Base-by-base conservation (phyloP, 2,329 filamentous ascomycete genomes). In the Ustulina deusta region DNA sequence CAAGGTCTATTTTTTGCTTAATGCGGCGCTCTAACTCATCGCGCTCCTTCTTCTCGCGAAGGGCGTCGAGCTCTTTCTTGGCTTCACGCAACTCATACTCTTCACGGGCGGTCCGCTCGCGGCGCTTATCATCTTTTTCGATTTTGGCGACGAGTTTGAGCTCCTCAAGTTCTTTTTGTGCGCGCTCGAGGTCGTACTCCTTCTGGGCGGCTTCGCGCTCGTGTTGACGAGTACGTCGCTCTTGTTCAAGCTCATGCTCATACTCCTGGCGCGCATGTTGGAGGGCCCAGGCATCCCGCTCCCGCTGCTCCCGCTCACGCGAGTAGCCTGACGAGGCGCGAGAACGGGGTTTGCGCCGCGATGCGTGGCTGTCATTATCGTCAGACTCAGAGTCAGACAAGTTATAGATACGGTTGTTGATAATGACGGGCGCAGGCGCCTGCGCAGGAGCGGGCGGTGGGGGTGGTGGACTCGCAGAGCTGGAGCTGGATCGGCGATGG, bases 361-460 rank as follows among this genome's bases (percentile, higher is more conserved):
- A 77, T 32, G 81, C 80, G 17, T 36, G 69, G 36, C 48, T 56
- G 2, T 81, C 80, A 40, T 85, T 84, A 5, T 81, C 84, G 22
- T 83, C 84, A 9, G 75, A 78, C 6, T 76, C 74, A 0, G 74
- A 72, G 65, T 80, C 76, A 17, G 74, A 78, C 59, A 82, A 72
- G 67, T 85, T 84, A 72, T 85, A 84, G 65, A 86, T 84, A 64
- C 81, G 81, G 75, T 88, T 89, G 74, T 88, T 87, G 75, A 89
- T 88, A 60, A 89, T 84, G 55, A 89, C 81, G 0, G 86, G 85
- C 22, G 66, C 62, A 5, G 76, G 71, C 17, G 79, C 77, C 20
- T 48, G 65, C 20, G 58, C 54, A 22, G 74, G 77, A 10, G 63
- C 38, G 9, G 75, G 76, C 6, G 78, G 73, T 38, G 72, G 74